These are phyloP conservation scores for Fraxinus paxiana DNA, from an alignment of 305 asterid species.

Conservation along the genomic window DNA sequence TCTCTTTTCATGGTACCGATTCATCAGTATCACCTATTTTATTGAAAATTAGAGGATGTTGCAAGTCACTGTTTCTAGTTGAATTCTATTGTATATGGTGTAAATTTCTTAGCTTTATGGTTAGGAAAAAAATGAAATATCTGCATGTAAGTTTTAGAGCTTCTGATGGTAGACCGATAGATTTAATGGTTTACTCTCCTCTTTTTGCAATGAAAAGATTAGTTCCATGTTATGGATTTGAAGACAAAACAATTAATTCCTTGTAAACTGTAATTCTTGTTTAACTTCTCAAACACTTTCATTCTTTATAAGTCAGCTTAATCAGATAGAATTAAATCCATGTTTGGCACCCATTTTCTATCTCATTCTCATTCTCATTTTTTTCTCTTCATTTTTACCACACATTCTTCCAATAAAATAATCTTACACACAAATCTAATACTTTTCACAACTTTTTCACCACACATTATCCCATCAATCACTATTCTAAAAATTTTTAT, in stretches of 20 bases:
- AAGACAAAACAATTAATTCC: conserved; percentile 6
- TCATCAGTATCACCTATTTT: neutral
- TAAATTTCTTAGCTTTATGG: neutral
- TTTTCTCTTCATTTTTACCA: no score
- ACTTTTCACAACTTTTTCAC: no score
- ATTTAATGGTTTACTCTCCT: neutral
- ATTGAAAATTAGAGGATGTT: neutral
- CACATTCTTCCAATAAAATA: no score
- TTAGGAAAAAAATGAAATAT: neutral
- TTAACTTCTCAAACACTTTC: neutral
- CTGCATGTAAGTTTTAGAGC: neutral
- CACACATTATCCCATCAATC: no score
- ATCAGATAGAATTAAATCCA: conserved; percentile 9
- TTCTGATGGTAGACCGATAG: neutral
- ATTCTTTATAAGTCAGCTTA: neutral
- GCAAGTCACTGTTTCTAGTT: conserved; percentile 1
- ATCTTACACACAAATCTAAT: no score
- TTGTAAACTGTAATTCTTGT: neutral
- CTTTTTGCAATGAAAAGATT: conserved; percentile 6
- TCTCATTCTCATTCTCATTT: no score
- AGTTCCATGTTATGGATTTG: conserved; percentile 12
- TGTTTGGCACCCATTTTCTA: no score
- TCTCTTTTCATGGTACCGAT: conserved; percentile 67
- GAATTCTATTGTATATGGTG: neutral
- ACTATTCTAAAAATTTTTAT: no score